Conservation (phyloP, 176 grass and related monocot species). For the Avena sativa region DNA sequence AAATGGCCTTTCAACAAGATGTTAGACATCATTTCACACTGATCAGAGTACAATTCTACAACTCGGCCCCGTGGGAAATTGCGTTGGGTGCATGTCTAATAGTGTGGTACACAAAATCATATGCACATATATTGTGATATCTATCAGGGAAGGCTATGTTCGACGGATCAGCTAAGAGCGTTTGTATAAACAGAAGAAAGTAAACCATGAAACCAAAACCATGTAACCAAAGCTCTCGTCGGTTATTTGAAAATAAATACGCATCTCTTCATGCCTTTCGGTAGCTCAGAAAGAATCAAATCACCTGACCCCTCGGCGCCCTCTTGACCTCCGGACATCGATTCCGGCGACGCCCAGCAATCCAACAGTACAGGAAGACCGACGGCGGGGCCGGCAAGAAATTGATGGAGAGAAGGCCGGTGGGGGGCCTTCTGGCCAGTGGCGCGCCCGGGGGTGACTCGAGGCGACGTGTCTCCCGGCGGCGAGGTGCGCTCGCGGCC, state of each 20-base stretch:
- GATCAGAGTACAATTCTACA: slow-evolving; percentile 1
- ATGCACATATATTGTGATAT: not conserved
- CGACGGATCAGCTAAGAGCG: slow-evolving; percentile 19
- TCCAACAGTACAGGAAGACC: slow-evolving; percentile 3
- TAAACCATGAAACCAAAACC: not conserved
- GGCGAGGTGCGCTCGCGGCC: slow-evolving; percentile 22
- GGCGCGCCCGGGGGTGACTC: not conserved
- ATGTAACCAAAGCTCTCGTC: not conserved
- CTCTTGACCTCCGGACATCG: slow-evolving; percentile 49
- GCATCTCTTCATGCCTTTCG: not conserved
- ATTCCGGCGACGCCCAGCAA: not conserved
- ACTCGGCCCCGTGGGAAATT: not conserved
- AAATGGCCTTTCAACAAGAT: not conserved
- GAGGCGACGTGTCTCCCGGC: slow-evolving; percentile 22
- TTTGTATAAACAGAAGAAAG: slow-evolving; percentile 24
- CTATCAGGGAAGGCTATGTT: not conserved
- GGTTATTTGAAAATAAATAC: not conserved
- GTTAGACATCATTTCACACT: slow-evolving; percentile 10
- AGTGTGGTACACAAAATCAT: not conserved
- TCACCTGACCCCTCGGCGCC: slow-evolving; percentile 42
- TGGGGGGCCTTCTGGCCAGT: not conserved
- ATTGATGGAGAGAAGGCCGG: not conserved
- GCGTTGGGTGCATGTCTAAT: not conserved
- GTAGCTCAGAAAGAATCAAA: not conserved
- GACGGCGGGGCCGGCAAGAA: too few relatives aligned